Conservation (phyloP, 1,284 basidiomycete genomes). For the Ustilago hordei region DNA sequence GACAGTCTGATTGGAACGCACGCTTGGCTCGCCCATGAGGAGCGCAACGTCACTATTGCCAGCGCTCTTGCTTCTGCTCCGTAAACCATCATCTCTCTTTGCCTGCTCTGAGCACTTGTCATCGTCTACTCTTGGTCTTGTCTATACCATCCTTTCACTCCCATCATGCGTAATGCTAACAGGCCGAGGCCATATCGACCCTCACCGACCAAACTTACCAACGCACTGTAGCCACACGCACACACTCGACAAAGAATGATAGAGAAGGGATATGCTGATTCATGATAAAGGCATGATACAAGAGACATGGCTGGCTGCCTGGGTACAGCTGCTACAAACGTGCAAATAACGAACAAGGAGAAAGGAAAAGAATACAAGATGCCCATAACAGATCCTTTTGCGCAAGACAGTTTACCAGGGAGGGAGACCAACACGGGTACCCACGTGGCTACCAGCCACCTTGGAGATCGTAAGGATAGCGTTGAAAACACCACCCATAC, state of each 20-base stretch:
- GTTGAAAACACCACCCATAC: slow-evolving; percentile 78
- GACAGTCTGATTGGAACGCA: slow-evolving; percentile 47
- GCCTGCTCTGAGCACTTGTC: background rate
- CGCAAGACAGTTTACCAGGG: slow-evolving; percentile 42
- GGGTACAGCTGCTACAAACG: background rate
- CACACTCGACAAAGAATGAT: background rate
- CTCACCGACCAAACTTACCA: background rate
- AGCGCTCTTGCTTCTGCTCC: slow-evolving; percentile 11
- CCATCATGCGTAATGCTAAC: background rate
- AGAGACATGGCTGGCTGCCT: slow-evolving; percentile 3
- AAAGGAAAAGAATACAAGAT: slow-evolving; percentile 11
- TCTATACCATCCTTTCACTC: background rate
- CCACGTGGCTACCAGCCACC: slow-evolving; percentile 44
- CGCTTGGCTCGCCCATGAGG: slow-evolving; percentile 49
- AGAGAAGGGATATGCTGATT: slow-evolving; percentile 26
- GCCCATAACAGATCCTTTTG: slow-evolving; percentile 18
- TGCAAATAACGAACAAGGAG: background rate
- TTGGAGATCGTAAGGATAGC: slow-evolving; percentile 70
- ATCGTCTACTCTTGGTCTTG: background rate
- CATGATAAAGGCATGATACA: background rate
- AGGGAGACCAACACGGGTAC: slow-evolving; percentile 51
- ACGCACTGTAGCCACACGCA: background rate
- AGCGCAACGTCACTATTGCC: slow-evolving; percentile 53
- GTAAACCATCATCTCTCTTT: background rate
- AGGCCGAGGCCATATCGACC: background rate